A percentile compares a stretch with the other conserved stretches of the same genome.
Conservation (phyloP, 1,284 basidiomycete genomes). For the Cutaneotrichosporon dermatis region DNA sequence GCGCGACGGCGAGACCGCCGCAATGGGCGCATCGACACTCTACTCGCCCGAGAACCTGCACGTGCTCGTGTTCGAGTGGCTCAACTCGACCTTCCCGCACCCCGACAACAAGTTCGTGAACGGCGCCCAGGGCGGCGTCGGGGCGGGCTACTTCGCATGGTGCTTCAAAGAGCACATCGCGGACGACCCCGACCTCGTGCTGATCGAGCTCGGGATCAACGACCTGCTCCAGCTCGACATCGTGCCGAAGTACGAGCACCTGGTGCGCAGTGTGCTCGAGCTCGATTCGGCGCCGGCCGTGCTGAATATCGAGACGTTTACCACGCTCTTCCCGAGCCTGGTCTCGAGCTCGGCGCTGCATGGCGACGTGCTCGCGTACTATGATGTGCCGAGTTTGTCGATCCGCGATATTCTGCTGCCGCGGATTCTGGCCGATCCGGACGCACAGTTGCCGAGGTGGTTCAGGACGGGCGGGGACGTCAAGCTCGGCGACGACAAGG, state of each 20-base stretch:
- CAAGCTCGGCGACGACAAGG: conserved; percentile 37
- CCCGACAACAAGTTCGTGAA: conserved; percentile 37
- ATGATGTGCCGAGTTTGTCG: conserved; percentile 43
- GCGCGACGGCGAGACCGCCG: not conserved
- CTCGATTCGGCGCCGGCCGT: conserved; percentile 39
- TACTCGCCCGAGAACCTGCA: conserved; percentile 46
- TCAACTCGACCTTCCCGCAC: conserved; percentile 41
- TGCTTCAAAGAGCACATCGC: conserved; percentile 47
- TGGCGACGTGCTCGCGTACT: conserved; percentile 42
- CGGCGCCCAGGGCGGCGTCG: conserved; percentile 47
- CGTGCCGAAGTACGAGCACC: conserved; percentile 38
- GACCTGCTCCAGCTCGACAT: conserved; percentile 36
- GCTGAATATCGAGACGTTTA: conserved; percentile 47
- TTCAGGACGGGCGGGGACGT: conserved; percentile 41
- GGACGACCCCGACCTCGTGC: conserved; percentile 36
- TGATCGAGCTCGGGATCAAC: conserved; percentile 47
- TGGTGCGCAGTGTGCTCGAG: conserved; percentile 39
- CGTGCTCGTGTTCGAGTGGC: conserved; percentile 42
- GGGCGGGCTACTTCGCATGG: conserved; percentile 44
- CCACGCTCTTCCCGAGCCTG: conserved; percentile 41
- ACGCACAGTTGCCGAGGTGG: conserved; percentile 39
- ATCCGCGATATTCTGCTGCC: conserved; percentile 43
- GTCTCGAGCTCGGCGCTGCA: conserved; percentile 41
- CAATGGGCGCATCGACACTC: conserved; percentile 34
- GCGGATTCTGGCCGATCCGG: conserved; percentile 36